Evolutionary conservation across 1,284 basidiomycete genomes (phyloP), one percentile per base, ranked within the genome.

Genomic region (Ceratobasidium sp.): DNA sequence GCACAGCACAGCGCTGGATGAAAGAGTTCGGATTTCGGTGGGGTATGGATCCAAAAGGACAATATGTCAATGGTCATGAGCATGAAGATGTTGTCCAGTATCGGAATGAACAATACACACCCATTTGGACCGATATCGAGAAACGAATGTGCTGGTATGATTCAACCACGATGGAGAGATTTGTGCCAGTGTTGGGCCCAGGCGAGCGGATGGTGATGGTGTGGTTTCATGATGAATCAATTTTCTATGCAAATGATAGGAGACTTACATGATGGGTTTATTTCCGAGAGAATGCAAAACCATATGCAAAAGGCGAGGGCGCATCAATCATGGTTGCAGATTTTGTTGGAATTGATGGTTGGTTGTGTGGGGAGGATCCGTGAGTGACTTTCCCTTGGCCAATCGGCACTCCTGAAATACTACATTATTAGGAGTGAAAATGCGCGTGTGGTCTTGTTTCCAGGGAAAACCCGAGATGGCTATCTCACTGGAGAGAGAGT

Each of bases 381-480:
- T 77, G 56, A 57, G 75, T 72, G 8, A 1, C n/a, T n/a, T n/a
- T n/a, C n/a, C n/a, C n/a, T n/a, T n/a, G n/a, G n/a, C n/a, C n/a
- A n/a, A n/a, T n/a, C n/a, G n/a, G n/a, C n/a, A n/a, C n/a, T n/a
- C n/a, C n/a, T n/a, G n/a, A n/a, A n/a, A n/a, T n/a, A n/a, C n/a
- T n/a, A n/a, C n/a, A n/a, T n/a, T n/a, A n/a, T n/a, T n/a, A n/a
- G n/a, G n/a, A 23, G 71, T 73, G 68, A 27, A 70, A 41, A 8
- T 11, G 76, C 75, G 8, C 69, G 71, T 13, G 36, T 78, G 2
- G 47, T 78, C 7, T 64, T 82, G 3, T 77, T 81, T 56, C 81
- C 81, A 74, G 78, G 80, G 5, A 82, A 82, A 68, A 80, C 76
- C 73, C 77, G 80, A 58, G 76, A 81, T 11, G 77, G 80, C 0